Base-by-base conservation (phyloP, 495 filamentous ascomycete genomes). In the Bryoglossum gracile region DNA sequence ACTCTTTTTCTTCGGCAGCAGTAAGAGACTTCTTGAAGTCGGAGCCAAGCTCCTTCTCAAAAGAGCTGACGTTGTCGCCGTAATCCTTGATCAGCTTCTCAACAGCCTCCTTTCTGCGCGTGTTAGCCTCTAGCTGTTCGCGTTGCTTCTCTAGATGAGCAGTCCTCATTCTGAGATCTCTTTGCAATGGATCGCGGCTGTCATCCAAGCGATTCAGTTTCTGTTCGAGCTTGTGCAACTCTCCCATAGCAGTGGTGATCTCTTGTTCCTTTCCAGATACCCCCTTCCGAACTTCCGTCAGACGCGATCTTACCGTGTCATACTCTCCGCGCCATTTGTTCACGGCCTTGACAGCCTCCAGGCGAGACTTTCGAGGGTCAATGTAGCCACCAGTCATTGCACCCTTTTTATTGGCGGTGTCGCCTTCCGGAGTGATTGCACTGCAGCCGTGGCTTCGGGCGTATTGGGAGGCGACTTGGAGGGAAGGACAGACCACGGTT, bases 381-480 rank as follows among this genome's bases (percentile, higher is more conserved):
- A 91, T 77, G 64, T 82, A 99, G 54, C 92, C 92, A 69, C 92
- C 92, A 21, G 86, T 94, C 68, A 97, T 77, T 1, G 89, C 92
- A 64, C 92, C 92, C 54, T 89, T 82, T 69, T 90, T 95, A 66
- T 96, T 90, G 2, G 87, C 83, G 38, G 84, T 84, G 65, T 99
- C 92, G 59, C 92, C 92, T 16, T 95, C 89, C 6, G 87, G 86
- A 0, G 92, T 99, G 49, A 97, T 94, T 18, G 88, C 91, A 58
- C 84, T 89, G 30, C 97, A 82, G 23, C 84, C 85, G 51, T 97
- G 89, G 48, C 81, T 90, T 54, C 91, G 78, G 9, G 92, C 87
- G 59, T 95, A 96, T 58, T 94, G 86, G 8, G 84, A 77, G 5
- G 87, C 89, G 44, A 95, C 76, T 35, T 84, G 74, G 13, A 99